Percentiles rank a stretch among this genome's conserved stretches.
phyloP scores from a whole-genome alignment of 2,329 filamentous ascomycete genomes.

The Ceratocystis albifundus region DNA sequence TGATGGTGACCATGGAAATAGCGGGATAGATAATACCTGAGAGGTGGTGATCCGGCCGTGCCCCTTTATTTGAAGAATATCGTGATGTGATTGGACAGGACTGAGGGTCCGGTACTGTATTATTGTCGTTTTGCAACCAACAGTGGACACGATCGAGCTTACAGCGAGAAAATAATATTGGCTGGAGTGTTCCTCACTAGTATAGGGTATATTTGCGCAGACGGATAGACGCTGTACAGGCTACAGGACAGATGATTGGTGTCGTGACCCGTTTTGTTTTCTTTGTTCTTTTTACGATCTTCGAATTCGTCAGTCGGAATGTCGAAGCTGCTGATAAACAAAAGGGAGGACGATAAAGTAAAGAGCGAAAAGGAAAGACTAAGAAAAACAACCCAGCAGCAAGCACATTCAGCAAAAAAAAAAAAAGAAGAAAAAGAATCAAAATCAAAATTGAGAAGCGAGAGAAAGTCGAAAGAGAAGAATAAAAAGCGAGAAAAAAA shows the following conservation, averaged over 20 bases:
- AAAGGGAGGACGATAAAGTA: conserved; percentile 3
- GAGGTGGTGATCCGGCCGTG: conserved; percentile 21
- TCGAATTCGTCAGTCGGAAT: conserved; percentile 6
- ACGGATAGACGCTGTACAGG: background rate
- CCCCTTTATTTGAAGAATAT: conserved; percentile 14
- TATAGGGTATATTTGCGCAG: background rate
- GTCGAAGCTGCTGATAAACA: conserved; percentile 8
- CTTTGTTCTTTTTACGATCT: background rate
- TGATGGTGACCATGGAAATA: background rate
- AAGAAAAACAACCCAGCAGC: conserved; percentile 8
- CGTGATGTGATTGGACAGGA: background rate
- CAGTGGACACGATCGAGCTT: background rate
- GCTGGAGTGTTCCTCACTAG: background rate
- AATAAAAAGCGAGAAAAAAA: conserved; percentile 15
- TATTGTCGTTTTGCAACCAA: background rate
- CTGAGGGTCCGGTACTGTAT: background rate
- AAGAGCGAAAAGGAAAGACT: background rate
- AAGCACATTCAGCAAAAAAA: conserved; percentile 11
- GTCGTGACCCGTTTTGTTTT: background rate
- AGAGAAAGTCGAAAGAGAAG: conserved; percentile 16
- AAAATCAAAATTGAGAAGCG: conserved; percentile 13
- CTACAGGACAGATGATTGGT: background rate
- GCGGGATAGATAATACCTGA: conserved; percentile 9
- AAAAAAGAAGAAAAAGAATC: too few relatives aligned
- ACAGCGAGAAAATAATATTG: background rate